Evolutionary conservation across 768 basidiomycete genomes (phyloP), one percentile per base, ranked within the genome.

Genomic region (Psilocybe tampanensis): DNA sequence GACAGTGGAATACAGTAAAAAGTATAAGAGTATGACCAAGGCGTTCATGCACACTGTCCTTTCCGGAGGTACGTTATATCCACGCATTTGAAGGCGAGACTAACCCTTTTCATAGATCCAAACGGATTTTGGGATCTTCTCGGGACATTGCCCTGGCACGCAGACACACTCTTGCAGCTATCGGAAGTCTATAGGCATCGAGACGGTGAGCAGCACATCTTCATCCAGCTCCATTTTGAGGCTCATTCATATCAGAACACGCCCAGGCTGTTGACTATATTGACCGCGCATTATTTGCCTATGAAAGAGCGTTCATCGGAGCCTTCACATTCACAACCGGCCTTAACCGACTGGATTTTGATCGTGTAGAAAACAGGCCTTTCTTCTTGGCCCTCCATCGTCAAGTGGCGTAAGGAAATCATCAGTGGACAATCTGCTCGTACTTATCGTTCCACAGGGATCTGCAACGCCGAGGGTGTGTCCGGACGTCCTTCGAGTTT

Each of bases 241-340:
- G 11, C 17, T 17, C 18, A 34, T 15, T 32, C 1, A 2, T 3
- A 24, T 41, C 19, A 93, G 94, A 97, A 67, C 85, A 94, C 64
- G 80, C 88, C 34, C 84, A 88, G 52, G 92, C 94, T 0, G 85
- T 91, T 3, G 94, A 97, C 58, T 93, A 86, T 64, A 85, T 94
- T n/a, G 90, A 94, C 54, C 84, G 95, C n/a, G 91, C 95, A 0
- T 70, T 99, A 15, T 98, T 95, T 74, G 87, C 94, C 0, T 97
- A 95, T 59, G 95, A 98, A 65, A 85, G 94, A 12, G 86, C 91
- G 11, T 91, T 98, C 62, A 81, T 94, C 15, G 92, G 94, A 2
- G 77, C 89, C 0, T 96, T 95, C 77, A 92, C 83, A 62, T 88
- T 97, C 71, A 86, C 92, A 1, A 85, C 74, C 33, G 96, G 95